Evolutionary conservation across 768 basidiomycete genomes (phyloP).

Genomic region (Dentipellis fragilis): DNA sequence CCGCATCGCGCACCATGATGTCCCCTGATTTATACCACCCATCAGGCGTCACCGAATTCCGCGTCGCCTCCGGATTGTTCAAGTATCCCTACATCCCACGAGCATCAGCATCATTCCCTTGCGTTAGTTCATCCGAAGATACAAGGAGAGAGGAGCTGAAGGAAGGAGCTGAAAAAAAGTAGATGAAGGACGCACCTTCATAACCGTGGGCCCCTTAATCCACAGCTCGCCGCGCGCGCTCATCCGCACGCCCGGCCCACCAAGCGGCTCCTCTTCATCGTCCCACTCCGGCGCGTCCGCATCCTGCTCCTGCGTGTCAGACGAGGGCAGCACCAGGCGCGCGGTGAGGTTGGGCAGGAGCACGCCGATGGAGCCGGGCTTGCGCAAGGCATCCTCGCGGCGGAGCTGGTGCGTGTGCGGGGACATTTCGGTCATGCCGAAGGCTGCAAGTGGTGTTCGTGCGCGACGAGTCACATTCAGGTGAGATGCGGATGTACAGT

Average conservation of each 20-base stretch:
- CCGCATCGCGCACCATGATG: slow-evolving; percentile 51
- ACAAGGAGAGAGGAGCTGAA: not conserved
- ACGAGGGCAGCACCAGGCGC: slow-evolving; percentile 36
- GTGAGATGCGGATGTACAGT: not conserved
- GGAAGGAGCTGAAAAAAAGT: not conserved
- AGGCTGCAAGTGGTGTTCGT: too few relatives aligned
- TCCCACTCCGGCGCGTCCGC: not conserved
- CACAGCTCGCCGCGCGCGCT: slow-evolving; percentile 73
- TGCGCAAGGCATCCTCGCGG: slow-evolving; percentile 29
- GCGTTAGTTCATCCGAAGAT: not conserved
- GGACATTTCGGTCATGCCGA: slow-evolving; percentile 77
- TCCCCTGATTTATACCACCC: slow-evolving; percentile 90
- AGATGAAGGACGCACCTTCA: slow-evolving; percentile 69
- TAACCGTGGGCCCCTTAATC: slow-evolving; percentile 67
- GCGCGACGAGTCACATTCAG: slow-evolving; percentile 4
- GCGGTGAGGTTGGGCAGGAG: slow-evolving; percentile 72
- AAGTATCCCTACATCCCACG: slow-evolving; percentile 49
- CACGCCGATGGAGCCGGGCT: slow-evolving; percentile 57
- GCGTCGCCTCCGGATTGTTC: slow-evolving; percentile 62
- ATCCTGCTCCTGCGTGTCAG: not conserved
- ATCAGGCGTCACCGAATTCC: slow-evolving; percentile 55
- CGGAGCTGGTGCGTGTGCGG: slow-evolving; percentile 57
- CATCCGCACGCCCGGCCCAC: slow-evolving; percentile 40
- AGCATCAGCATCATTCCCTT: not conserved
- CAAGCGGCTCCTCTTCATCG: slow-evolving; percentile 21